Evolutionary conservation across 495 filamentous ascomycete genomes (phyloP), one percentile per base, ranked within the genome.

Genomic region (Talaromyces adpressus): DNA sequence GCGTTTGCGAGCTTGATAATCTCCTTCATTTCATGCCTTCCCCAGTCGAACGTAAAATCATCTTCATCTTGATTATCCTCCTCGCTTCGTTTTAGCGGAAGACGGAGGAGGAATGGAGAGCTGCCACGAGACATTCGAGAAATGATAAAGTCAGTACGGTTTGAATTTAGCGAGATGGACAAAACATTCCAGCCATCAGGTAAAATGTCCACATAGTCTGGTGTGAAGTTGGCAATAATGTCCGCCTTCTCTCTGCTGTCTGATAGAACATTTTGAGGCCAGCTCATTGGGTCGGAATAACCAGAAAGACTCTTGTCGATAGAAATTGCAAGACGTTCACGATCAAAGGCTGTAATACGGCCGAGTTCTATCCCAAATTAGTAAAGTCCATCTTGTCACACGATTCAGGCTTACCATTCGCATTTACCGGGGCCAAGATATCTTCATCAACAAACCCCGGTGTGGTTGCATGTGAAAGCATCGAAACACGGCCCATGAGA

Each of bases 181-280:
- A 98, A 76, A 5, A 91, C 91, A 45, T 87, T 91, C 94, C 94
- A 98, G 23, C 79, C 72, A 22, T 78, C 73, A 0, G 94, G 95
- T 30, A 98, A 86, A 61, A 95, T 90, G 67, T 79, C 78, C 12
- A 81, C 69, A 39, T 81, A 81, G 29, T 76, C 70, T 49, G 73
- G 62, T 6, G 72, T 69, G 52, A 81, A 78, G 18, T 72, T 72
- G 23, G 71, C 65, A 27, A 72, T 71, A 14, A 75, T 64, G 20
- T 72, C 63, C 23, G 66, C 64, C 6, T 71, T 70, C 9, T 71
- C 59, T 18, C 72, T 67, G 3, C 63, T 59, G 2, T 66, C 64
- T 3, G 68, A 57, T 8, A 61, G 53, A 3, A 67, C 64, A 2
- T 70, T 61, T 3, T 65, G 64, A 30, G 77, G 77, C 78, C 78